Evolutionary conservation across 805 yeast genomes (phyloP).

Genomic region (Huiozyma sinensis): DNA sequence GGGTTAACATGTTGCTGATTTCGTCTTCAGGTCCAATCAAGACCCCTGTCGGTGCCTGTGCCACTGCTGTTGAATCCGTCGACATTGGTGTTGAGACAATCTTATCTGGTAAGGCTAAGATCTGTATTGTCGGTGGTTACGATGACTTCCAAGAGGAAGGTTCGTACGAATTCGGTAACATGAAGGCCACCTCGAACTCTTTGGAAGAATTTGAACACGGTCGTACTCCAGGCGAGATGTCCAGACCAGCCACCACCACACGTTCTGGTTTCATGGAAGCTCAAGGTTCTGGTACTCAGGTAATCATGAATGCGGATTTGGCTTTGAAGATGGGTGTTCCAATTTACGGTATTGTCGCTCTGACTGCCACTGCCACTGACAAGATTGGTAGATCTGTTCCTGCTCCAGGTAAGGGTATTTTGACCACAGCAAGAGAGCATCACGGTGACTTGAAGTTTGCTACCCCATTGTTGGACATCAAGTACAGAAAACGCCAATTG

Average conservation of each 20-base stretch:
- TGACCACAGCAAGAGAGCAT: conserved; percentile 94
- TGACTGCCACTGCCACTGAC: conserved; percentile 95
- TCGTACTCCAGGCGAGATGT: conserved; percentile 97
- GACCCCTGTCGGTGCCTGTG: conserved; percentile 99
- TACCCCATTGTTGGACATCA: conserved; percentile 73
- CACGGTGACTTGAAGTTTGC: conserved; percentile 71
- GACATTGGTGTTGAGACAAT: conserved; percentile 94
- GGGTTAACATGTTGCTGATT: conserved; percentile 96
- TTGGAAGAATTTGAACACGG: conserved; percentile 84
- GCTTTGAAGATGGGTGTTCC: conserved; percentile 99
- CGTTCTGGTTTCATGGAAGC: conserved; percentile 99
- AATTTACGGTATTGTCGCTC: conserved; percentile 86
- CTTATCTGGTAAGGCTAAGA: conserved; percentile 86
- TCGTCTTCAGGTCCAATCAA: conserved; percentile 98
- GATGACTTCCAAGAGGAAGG: conserved; percentile 99
- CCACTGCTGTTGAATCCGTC: conserved; percentile 95
- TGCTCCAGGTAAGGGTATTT: conserved; percentile 99
- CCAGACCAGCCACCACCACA: conserved; percentile 93
- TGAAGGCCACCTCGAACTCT: conserved; percentile 96
- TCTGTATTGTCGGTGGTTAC: conserved; percentile 96
- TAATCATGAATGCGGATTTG: conserved; percentile 87
- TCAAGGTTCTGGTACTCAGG: conserved; percentile 98
- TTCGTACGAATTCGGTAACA: conserved; percentile 93
- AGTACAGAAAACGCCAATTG: conserved; percentile 89
- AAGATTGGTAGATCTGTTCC: conserved; percentile 98